phyloP scores from a whole-genome alignment of 441 rosid genomes.

The Melastoma candidum region DNA sequence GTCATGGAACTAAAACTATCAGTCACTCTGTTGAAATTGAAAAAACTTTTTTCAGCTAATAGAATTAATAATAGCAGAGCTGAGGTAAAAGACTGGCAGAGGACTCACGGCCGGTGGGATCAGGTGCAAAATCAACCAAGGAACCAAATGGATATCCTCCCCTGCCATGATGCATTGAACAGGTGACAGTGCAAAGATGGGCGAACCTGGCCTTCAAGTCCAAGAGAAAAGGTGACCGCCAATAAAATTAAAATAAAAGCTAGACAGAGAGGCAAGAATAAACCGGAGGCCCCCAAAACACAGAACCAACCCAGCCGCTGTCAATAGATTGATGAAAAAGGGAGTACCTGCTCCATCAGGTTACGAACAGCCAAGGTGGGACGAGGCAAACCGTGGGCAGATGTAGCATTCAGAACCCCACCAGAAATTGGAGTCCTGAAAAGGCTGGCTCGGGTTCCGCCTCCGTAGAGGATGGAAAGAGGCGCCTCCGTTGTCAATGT shows the following conservation, averaged over 20 bases:
- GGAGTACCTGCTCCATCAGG: slow-evolving; percentile 75
- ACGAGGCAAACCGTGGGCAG: slow-evolving; percentile 85
- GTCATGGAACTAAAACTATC: too few species aligned
- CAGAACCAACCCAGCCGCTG: too few species aligned
- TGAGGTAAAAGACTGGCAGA: too few species aligned
- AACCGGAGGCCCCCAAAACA: too few species aligned
- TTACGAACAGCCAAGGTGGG: slow-evolving; percentile 97
- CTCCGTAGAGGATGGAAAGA: slow-evolving; percentile 33
- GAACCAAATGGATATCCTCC: slow-evolving; percentile 99
- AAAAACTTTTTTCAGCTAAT: too few species aligned
- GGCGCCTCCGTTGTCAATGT: slow-evolving; percentile 41
- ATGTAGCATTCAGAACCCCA: slow-evolving; percentile 98
- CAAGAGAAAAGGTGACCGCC: slow-evolving; percentile 10
- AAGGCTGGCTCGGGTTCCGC: slow-evolving; percentile 73
- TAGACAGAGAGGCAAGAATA: too few species aligned
- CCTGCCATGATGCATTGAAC: slow-evolving; percentile 93
- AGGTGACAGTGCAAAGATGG: slow-evolving; percentile 93
- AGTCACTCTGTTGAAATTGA: too few species aligned
- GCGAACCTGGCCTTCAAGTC: slow-evolving; percentile 86
- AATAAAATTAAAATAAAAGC: too few species aligned
- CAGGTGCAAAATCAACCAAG: slow-evolving; percentile 91
- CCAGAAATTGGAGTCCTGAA: slow-evolving; percentile 98
- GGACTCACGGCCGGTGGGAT: slow-evolving; percentile 84
- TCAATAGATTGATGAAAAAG: slow-evolving; percentile 8
- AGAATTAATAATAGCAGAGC: too few species aligned